A percentile compares a stretch with the other conserved stretches of the same genome.
Evolutionary conservation across 1,284 basidiomycete species (phyloP).

Genomic region (Farysia itapuensis): DNA sequence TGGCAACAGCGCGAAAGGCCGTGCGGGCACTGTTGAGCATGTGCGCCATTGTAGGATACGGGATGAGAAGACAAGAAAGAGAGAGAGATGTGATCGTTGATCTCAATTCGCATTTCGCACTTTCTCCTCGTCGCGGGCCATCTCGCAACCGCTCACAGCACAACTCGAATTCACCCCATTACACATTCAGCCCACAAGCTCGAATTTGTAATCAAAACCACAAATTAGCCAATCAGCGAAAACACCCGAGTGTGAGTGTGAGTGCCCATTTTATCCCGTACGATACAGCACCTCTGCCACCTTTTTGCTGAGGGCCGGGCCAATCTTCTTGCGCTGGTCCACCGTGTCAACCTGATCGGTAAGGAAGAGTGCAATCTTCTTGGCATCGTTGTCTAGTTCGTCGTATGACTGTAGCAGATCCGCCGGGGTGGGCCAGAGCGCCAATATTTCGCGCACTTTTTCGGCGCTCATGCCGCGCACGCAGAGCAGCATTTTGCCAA

Average conservation of each 20-base stretch:
- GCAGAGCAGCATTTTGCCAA: constrained; percentile 65
- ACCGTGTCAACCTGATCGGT: constrained; percentile 12
- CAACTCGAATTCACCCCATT: too few relatives aligned
- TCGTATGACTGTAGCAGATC: constrained; percentile 61
- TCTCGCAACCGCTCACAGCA: too few relatives aligned
- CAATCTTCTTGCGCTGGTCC: constrained; percentile 39
- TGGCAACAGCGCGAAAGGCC: constrained; percentile 38
- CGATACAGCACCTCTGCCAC: constrained; percentile 17
- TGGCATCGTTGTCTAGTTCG: constrained; percentile 13
- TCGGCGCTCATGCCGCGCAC: constrained; percentile 65
- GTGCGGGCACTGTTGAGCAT: constrained; percentile 41
- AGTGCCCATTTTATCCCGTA: background rate
- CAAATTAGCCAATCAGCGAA: constrained; percentile 35
- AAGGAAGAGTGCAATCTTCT: constrained; percentile 11
- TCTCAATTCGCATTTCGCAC: too few relatives aligned
- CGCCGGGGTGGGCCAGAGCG: constrained; percentile 63
- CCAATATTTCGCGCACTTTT: constrained; percentile 63
- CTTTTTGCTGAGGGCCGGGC: constrained; percentile 32
- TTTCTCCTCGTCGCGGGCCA: too few relatives aligned
- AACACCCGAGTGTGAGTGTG: constrained; percentile 22
- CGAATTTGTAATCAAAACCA: constrained; percentile 36
- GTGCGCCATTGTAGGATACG: constrained; percentile 26
- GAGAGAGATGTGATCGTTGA: background rate
- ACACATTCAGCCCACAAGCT: too few relatives aligned
- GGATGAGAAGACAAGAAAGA: background rate